A percentile compares a stretch with the other conserved stretches of the same genome.
These are phyloP conservation scores for Thyridium curvatum DNA, from an alignment of 2,329 filamentous ascomycete species.

Conservation along the genomic window DNA sequence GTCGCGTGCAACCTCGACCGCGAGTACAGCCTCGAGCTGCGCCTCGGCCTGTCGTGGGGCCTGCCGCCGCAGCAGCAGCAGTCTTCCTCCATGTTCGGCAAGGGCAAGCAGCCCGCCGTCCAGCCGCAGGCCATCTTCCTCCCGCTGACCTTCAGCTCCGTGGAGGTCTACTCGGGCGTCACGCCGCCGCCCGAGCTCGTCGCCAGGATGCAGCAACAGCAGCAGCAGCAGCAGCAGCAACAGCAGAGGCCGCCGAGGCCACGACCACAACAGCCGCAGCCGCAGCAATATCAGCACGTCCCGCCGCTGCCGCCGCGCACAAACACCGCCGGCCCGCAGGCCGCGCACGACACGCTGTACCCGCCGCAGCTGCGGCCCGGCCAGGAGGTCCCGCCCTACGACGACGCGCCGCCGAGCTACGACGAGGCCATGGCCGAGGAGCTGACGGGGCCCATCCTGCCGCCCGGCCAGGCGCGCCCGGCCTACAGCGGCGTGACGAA, in stretches of 20 bases:
- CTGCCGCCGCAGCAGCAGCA: constrained; percentile 31
- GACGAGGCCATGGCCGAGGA: constrained; percentile 85
- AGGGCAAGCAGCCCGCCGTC: constrained; percentile 28
- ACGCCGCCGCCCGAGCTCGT: constrained; percentile 72
- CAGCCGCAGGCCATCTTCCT: constrained; percentile 68
- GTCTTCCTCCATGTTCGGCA: constrained; percentile 11
- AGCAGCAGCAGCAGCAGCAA: constrained; percentile 6
- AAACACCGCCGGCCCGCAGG: too few relatives aligned
- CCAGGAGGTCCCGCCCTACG: constrained; percentile 37
- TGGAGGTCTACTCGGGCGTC: constrained; percentile 85
- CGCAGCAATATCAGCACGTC: constrained; percentile 14
- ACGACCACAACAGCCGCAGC: constrained; percentile 10
- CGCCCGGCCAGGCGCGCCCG: constrained; percentile 48
- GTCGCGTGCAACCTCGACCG: constrained; percentile 81
- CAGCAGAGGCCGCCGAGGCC: constrained; percentile 5
- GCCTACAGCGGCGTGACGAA: constrained; percentile 61
- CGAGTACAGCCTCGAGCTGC: constrained; percentile 77
- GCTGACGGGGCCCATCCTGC: constrained; percentile 59
- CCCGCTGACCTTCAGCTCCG: constrained; percentile 66
- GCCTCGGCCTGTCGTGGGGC: constrained; percentile 71
- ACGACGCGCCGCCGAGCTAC: constrained; percentile 89
- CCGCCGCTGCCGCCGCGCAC: too few relatives aligned
- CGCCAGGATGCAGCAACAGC: constrained; percentile 42
- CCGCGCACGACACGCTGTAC: constrained; percentile 43
- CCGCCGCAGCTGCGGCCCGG: constrained; percentile 44